A percentile compares a stretch with the other conserved stretches of the same genome.
These are phyloP conservation scores for Sherardia arvensis DNA, from an alignment of 257 asterid species.

Conservation along the genomic window DNA sequence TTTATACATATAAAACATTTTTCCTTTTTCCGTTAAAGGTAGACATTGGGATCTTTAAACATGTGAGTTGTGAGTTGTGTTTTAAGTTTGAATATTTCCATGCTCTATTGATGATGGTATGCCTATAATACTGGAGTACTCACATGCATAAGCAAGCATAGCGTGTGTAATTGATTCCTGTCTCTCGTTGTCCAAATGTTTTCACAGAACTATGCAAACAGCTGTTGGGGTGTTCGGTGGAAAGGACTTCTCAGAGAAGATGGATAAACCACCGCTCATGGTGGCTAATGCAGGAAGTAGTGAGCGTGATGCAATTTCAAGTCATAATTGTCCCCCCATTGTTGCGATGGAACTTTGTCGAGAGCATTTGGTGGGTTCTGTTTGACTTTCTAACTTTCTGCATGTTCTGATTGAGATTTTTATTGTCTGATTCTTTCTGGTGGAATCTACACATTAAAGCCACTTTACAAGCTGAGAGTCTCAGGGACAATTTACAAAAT, in stretches of 20 bases:
- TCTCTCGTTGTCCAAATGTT: conserved; percentile 13
- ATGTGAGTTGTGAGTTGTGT: background rate
- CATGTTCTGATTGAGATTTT: conserved; percentile 1
- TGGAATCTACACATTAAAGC: background rate
- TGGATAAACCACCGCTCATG: conserved; percentile 66
- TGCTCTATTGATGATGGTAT: background rate
- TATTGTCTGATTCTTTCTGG: background rate
- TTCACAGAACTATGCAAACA: conserved; percentile 75
- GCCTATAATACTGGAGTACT: background rate
- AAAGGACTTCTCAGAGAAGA: conserved; percentile 51
- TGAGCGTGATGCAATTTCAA: conserved; percentile 69
- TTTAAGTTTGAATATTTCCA: background rate
- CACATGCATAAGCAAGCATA: background rate
- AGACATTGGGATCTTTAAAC: background rate
- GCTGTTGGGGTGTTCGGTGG: conserved; percentile 96
- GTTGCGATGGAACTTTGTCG: conserved; percentile 83
- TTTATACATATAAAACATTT: background rate
- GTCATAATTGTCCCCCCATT: conserved; percentile 70
- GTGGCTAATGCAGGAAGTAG: conserved; percentile 83
- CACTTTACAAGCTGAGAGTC: background rate
- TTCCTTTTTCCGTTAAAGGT: too few species aligned
- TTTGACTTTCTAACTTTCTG: background rate
- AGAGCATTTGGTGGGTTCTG: conserved; percentile 72
- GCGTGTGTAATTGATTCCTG: background rate
- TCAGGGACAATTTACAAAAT: background rate